These are phyloP conservation scores for Euphorbia peplus DNA, from an alignment of 345 rosid genomes.

Conservation along the genomic window DNA sequence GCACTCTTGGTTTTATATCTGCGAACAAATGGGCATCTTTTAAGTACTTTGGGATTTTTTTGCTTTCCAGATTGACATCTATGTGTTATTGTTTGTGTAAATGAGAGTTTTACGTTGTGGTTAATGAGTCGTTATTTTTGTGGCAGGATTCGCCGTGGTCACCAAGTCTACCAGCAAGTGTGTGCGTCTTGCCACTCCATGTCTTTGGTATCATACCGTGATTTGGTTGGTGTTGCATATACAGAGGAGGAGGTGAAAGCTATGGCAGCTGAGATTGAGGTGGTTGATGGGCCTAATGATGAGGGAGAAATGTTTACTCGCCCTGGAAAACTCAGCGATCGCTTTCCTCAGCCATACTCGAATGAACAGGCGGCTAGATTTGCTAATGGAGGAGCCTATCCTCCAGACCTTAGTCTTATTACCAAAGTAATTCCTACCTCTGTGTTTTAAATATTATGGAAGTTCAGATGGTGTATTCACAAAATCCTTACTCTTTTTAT, in stretches of 20 bases:
- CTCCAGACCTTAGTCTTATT: conserved; percentile 98
- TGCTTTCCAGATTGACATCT: not conserved
- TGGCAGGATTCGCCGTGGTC: conserved; percentile 97
- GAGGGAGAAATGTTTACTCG: conserved; percentile 99
- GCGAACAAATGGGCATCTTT: not conserved
- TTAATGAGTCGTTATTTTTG: conserved; percentile 21
- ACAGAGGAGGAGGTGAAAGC: conserved; percentile 98
- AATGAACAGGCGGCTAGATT: conserved; percentile 97
- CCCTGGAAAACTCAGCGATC: conserved; percentile 98
- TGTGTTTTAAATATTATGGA: conserved; percentile 1
- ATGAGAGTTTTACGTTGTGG: not conserved
- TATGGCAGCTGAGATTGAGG: conserved; percentile 99
- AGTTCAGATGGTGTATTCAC: conserved; percentile 1
- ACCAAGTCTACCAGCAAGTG: conserved; percentile 94
- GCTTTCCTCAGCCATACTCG: conserved; percentile 82
- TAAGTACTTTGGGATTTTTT: not conserved
- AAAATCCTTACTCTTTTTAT: conserved; percentile 13
- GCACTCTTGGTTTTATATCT: not conserved
- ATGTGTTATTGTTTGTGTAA: not conserved
- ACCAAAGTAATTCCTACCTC: conserved; percentile 65
- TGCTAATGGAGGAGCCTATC: conserved; percentile 99
- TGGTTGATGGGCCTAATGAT: conserved; percentile 96
- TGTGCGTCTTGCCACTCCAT: conserved; percentile 99
- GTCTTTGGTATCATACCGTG: conserved; percentile 92
- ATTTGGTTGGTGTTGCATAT: conserved; percentile 94